These are phyloP conservation scores for Neonectria ditissima DNA, from an alignment of 2,329 filamentous ascomycete species.

Conservation along the genomic window DNA sequence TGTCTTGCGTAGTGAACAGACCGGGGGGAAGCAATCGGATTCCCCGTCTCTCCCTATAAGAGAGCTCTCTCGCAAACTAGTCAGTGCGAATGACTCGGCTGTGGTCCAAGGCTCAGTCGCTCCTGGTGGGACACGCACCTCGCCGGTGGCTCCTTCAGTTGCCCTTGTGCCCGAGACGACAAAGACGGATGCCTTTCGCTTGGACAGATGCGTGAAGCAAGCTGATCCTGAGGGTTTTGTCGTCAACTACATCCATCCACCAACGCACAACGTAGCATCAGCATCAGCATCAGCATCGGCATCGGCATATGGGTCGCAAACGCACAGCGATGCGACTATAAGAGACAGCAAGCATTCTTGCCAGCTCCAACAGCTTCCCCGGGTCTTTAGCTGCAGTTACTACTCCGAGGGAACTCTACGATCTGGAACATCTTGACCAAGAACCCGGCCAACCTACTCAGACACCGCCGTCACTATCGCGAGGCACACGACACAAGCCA, in stretches of 20 bases:
- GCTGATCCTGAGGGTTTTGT: background rate
- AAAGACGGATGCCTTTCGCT: conserved; percentile 1
- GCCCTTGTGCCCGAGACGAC: conserved; percentile 1
- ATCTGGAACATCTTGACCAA: background rate
- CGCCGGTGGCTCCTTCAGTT: background rate
- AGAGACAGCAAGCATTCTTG: conserved; percentile 2
- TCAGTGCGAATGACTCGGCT: background rate
- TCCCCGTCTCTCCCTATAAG: background rate
- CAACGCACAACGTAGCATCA: conserved; percentile 15
- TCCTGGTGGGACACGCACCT: conserved; percentile 10
- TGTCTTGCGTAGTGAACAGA: background rate
- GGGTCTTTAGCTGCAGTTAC: background rate
- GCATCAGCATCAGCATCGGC: background rate
- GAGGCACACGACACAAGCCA: background rate
- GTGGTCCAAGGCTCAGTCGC: conserved; percentile 5
- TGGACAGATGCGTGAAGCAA: background rate
- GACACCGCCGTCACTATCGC: no score
- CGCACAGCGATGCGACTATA: conserved; percentile 18
- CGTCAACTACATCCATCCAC: conserved; percentile 11
- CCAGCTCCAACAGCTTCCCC: background rate
- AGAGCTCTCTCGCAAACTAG: background rate
- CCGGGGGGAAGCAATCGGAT: no score
- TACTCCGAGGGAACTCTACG: background rate
- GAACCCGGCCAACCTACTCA: background rate
- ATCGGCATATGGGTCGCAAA: background rate